Evolutionary conservation across 2,329 filamentous ascomycete genomes (phyloP), one percentile per base, ranked within the genome.

Genomic region (Didymosphaeria variabile): DNA sequence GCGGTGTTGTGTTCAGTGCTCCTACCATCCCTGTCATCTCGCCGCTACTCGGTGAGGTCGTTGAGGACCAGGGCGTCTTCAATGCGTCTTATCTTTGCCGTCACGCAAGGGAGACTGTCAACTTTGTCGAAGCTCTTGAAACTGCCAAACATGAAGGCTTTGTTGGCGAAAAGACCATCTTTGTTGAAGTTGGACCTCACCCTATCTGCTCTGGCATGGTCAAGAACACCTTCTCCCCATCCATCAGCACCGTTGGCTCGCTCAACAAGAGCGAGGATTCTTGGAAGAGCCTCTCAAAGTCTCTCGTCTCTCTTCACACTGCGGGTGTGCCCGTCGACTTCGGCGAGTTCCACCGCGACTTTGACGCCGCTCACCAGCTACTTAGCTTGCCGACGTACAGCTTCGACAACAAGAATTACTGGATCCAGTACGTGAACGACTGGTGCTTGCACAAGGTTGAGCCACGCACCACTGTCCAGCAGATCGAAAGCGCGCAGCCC

Each of bases 101-200:
- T 49, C 88, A 90, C 62, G 86, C 88, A n/a, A 85, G 91, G 17
- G 86, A 91, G 72, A 82, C 90, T 10, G 90, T 93, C 67, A 85
- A 92, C 76, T 90, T 93, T 78, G 81, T 85, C 59, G 85, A 83
- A 51, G 90, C 87, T 9, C 79, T 93, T 1, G 79, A 86, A 13
- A 82, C 82, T 45, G 88, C 87, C 9, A 84, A 87, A 70, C 80
- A 85, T 52, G 80, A 83, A 17, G 85, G 84, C 60, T 76, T 84
- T n/a, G 86, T 91, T 51, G 84, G 89, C 63, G 86, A 88, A 63
- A 87, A 88, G 77, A 90, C 89, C 6, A 83, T 88, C 34, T 92
- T 87, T 86, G 80, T 93, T 59, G 91, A 93, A 74, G 79, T 93
- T 64, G 91, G 91, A 17, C 89, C 90, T 44, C 88, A 92, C 69